Base-by-base conservation (phyloP, 352 stramenopile species). In the Globisporangium cederbergense region DNA sequence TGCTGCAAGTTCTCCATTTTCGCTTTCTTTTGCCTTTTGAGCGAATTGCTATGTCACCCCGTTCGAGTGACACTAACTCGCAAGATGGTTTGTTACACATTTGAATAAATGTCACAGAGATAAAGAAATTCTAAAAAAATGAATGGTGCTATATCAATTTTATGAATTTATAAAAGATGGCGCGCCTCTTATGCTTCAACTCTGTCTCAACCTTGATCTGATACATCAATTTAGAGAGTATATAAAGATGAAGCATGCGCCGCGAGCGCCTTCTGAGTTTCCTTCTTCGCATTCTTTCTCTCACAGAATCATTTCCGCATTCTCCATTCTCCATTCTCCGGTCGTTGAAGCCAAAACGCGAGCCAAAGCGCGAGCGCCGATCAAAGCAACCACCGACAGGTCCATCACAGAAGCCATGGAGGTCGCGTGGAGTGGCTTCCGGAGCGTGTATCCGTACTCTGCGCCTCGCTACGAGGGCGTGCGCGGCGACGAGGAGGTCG, bases 1-100 rank as follows among this genome's bases (percentile, higher is more conserved):
- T 63, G 25, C 28, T 71, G 68, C 14, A 80, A 57, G 30, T 55
- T 62, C 30, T 79, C 67, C 73, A 77, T 77, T 42, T 46, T 46
- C 30, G 25, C 3, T 47, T 60, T 50, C 16, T 57, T 10, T 57
- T 57, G 34, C 16, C 25, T 58, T 47, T 36, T 36, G 32, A 9
- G 32, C 32, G 32, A 36, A 36, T 36, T 36, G 32, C 7, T 36
- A 9, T 36, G 32, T 8, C 32, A 36, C 32, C 32, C 32, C 32
- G 7, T 36, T 30, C 2, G 18, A 58, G 40, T 28, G 11, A 28
- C 30, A 30, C 45, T 10, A 9, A 63, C 56, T n/a, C n/a, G 22
- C 9, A 25, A 22, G 20, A 22, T 62, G 11, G 57, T 18, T 32
- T 34, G 4, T 40, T 20, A n/a, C 16, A 3, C 25, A 28, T 28